Conservation (phyloP, 768 basidiomycete genomes). For the Lyophyllum shimeji region DNA sequence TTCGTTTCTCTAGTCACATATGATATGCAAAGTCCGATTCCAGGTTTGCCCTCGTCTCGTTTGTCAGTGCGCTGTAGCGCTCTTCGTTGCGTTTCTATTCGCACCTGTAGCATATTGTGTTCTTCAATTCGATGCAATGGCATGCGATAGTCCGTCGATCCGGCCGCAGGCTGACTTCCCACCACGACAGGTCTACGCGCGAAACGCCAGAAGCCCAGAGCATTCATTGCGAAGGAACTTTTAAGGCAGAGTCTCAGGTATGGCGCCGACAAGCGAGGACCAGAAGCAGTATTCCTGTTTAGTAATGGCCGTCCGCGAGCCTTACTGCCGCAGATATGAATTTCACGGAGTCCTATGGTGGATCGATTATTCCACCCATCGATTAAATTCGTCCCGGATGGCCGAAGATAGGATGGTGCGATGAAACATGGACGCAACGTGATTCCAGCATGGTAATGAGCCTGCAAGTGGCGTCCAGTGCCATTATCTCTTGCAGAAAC, state of each 20-base stretch:
- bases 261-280: too few relatives aligned
- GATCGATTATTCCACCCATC: neutral
- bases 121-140: neutral
- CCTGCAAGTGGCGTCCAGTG: neutral
- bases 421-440: neutral
- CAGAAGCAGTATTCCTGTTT: too few relatives aligned
- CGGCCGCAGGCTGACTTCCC: too few relatives aligned
- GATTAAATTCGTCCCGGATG: neutral
- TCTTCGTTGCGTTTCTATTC: neutral
- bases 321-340: too few relatives aligned
- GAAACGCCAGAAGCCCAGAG: too few relatives aligned
- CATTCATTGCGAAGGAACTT: too few relatives aligned
- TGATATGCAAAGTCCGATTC: conserved; percentile 17
- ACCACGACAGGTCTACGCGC: too few relatives aligned
- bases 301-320: too few relatives aligned
- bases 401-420: neutral
- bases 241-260: too few relatives aligned
- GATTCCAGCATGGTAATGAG: neutral
- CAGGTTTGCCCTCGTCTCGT: neutral
- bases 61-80: neutral
- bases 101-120: neutral
- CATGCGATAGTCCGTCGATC: neutral
- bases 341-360: too few relatives aligned
- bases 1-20: conserved; percentile 19
- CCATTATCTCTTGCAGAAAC: neutral